Conservation (phyloP, 2,329 filamentous ascomycete genomes). For the Hypoxylon sp. region DNA sequence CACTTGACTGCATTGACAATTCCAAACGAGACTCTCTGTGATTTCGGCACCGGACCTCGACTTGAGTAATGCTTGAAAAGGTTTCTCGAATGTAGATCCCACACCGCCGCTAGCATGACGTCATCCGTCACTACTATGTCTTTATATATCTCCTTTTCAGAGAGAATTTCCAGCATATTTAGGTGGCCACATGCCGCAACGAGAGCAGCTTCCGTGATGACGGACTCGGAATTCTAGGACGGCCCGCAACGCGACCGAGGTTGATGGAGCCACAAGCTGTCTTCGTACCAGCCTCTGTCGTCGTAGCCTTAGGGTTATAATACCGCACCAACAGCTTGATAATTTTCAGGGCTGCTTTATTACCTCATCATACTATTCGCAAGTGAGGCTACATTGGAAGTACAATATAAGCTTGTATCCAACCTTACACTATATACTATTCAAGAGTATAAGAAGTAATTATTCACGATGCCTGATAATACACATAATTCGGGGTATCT, state of each 20-base stretch:
- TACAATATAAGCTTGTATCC: not conserved
- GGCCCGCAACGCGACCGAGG: too few species aligned
- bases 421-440: not conserved
- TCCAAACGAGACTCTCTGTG: not conserved
- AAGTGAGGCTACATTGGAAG: too few species aligned
- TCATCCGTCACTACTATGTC: not conserved
- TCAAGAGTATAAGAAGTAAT: not conserved
- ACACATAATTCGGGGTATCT: slow-evolving; percentile 36
- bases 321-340: too few species aligned
- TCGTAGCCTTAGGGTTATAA: too few species aligned
- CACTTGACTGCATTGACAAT: not conserved
- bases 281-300: too few species aligned
- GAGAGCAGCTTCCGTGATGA: too few species aligned
- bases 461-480: slow-evolving; percentile 12
- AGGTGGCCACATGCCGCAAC: not conserved
- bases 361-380: too few species aligned
- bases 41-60: not conserved
- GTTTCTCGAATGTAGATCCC: not conserved
- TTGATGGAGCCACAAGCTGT: too few species aligned
- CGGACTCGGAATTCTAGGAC: too few species aligned
- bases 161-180: not conserved
- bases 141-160: not conserved
- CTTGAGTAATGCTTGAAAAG: not conserved
- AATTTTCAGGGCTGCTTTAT: too few species aligned
- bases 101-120: not conserved